phyloP scores from a whole-genome alignment of 2,329 filamentous ascomycete genomes.

The Atkinsonella hypoxylon region DNA sequence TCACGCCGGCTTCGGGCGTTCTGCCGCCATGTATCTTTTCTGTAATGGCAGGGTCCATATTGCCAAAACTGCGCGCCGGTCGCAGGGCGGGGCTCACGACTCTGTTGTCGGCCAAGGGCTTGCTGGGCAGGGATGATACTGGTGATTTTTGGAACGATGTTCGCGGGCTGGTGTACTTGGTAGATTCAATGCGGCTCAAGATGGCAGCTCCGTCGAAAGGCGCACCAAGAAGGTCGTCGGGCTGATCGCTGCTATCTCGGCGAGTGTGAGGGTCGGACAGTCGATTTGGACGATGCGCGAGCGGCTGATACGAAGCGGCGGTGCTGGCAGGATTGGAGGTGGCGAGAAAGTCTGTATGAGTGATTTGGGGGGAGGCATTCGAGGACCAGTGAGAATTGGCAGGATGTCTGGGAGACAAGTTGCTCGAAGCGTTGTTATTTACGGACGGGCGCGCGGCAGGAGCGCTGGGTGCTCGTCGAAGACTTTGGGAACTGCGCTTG shows the following conservation, averaged over 20 bases:
- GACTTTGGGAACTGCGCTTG: constrained; percentile 52
- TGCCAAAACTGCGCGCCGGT: constrained; percentile 45
- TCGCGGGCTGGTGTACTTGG: constrained; percentile 25
- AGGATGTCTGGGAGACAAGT: constrained; percentile 35
- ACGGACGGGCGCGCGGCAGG: constrained; percentile 36
- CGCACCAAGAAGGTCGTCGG: constrained; percentile 51
- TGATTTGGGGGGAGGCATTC: constrained; percentile 34
- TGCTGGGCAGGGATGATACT: constrained; percentile 25
- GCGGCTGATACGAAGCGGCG: constrained; percentile 7
- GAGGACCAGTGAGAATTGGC: constrained; percentile 27
- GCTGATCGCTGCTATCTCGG: constrained; percentile 18
- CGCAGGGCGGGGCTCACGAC: constrained; percentile 43
- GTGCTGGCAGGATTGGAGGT: constrained; percentile 7
- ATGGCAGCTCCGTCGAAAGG: constrained; percentile 54
- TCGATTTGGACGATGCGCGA: constrained; percentile 11
- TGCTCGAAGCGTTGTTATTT: constrained; percentile 38
- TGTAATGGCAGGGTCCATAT: constrained; percentile 26
- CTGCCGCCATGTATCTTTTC: constrained; percentile 23
- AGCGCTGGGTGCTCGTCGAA: constrained; percentile 49
- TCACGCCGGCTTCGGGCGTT: constrained; percentile 29
- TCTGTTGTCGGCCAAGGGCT: constrained; percentile 42
- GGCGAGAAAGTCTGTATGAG: constrained; percentile 34
- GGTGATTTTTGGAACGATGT: constrained; percentile 19
- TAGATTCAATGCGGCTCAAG: constrained; percentile 46
- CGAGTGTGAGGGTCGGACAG: constrained; percentile 10